These are phyloP conservation scores for Dactylellina cionopaga DNA, from an alignment of 2,329 filamentous ascomycete genomes.

Conservation along the genomic window DNA sequence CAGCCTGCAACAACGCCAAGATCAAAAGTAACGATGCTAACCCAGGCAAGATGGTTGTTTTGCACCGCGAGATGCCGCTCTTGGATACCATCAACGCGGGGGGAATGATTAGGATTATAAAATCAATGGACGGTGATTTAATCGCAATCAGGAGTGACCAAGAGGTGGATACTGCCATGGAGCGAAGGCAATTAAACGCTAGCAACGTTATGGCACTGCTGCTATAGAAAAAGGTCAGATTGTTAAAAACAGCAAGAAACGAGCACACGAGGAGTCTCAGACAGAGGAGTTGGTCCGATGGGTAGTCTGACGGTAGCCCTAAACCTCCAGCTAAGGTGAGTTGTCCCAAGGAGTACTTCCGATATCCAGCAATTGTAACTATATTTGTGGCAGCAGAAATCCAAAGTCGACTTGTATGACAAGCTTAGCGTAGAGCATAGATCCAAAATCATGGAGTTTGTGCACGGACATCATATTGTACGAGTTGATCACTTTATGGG, in stretches of 20 bases:
- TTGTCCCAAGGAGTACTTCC: no score
- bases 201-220: neutral
- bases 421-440: constrained; percentile 31
- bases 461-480: constrained; percentile 43
- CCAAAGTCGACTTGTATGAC: constrained; percentile 23
- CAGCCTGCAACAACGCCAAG: neutral
- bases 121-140: constrained; percentile 26
- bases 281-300: constrained; percentile 34
- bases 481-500: constrained; percentile 44
- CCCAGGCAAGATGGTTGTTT: constrained; percentile 15
- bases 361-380: neutral
- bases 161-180: constrained; percentile 39
- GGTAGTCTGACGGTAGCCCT: constrained; percentile 23
- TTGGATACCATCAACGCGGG: constrained; percentile 37
- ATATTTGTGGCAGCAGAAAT: neutral
- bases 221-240: constrained; percentile 17
- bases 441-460: constrained; percentile 28
- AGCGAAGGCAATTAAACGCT: constrained; percentile 18
- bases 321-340: constrained; percentile 36
- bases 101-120: constrained; percentile 30
- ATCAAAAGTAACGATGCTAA: neutral
- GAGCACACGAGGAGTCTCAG: constrained; percentile 18
- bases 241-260: constrained; percentile 31
- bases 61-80: constrained; percentile 19
- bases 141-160: constrained; percentile 37